Evolutionary conservation across 1,284 basidiomycete genomes (phyloP).

Genomic region (Hemileccinum hortonii): DNA sequence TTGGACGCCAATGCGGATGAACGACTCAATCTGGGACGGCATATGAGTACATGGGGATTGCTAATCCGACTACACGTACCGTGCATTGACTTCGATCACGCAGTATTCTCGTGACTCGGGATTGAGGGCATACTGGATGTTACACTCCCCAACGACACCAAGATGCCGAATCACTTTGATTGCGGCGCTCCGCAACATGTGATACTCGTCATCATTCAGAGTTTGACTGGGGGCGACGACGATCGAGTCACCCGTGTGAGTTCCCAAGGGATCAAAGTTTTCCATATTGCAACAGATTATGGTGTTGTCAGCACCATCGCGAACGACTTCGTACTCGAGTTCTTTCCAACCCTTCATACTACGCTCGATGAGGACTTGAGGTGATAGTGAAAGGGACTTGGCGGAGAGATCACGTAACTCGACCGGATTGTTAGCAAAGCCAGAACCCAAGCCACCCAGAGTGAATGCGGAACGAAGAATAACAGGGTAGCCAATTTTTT

Average conservation of each 20-base stretch:
- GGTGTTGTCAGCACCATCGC: conserved; percentile 94
- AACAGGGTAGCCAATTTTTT: conserved; percentile 94
- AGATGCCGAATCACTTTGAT: conserved; percentile 98
- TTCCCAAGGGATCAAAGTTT: conserved; percentile 99
- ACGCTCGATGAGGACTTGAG: conserved; percentile 96
- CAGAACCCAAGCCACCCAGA: conserved; percentile 96
- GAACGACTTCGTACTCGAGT: conserved; percentile 98
- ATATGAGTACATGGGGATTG: conserved; percentile 2
- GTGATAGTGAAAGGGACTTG: conserved; percentile 86
- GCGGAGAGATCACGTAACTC: conserved; percentile 95
- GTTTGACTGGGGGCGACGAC: conserved; percentile 99
- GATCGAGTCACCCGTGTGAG: conserved; percentile 99
- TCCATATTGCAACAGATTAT: conserved; percentile 98
- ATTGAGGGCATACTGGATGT: conserved; percentile 98
- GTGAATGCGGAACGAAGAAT: conserved; percentile 98
- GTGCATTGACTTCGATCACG: conserved; percentile 97
- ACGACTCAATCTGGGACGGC: conserved; percentile 48
- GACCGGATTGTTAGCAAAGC: conserved; percentile 94
- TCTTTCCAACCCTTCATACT: conserved; percentile 99
- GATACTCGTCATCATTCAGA: conserved; percentile 95
- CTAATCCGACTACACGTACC: conserved; percentile 44
- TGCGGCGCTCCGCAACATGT: conserved; percentile 97
- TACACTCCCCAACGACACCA: conserved; percentile 97
- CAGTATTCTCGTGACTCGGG: conserved; percentile 93
- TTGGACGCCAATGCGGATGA: conserved; percentile 94